Evolutionary conservation across 345 rosid genomes (phyloP).

Genomic region (Gossypium stocksii): DNA sequence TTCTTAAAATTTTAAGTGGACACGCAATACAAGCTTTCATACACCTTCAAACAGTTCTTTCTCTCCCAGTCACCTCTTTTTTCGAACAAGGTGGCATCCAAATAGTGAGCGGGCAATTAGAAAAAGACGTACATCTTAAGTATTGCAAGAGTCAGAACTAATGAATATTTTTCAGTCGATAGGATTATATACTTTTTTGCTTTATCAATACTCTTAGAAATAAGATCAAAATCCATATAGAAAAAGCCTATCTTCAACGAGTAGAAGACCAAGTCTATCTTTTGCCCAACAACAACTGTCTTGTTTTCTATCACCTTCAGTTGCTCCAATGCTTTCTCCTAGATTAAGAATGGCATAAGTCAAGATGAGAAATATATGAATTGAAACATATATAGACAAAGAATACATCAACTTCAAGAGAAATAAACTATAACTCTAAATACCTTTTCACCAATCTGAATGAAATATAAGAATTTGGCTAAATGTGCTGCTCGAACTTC

Average conservation of each 20-base stretch:
- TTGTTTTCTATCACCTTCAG: constrained; percentile 86
- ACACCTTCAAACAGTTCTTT: constrained; percentile 94
- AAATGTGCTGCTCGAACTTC: constrained; percentile 98
- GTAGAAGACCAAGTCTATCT: constrained; percentile 90
- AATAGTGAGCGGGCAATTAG: neutral
- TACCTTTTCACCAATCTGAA: constrained; percentile 88
- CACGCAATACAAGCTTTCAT: constrained; percentile 92
- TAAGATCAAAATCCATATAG: no score
- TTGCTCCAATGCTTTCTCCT: constrained; percentile 96
- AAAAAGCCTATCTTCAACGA: constrained; percentile 79
- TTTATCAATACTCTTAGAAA: constrained; percentile 91
- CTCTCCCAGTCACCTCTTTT: constrained; percentile 99
- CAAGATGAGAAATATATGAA: constrained; percentile 8
- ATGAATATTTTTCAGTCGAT: constrained; percentile 11
- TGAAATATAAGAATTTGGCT: constrained; percentile 81
- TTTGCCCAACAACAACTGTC: constrained; percentile 97
- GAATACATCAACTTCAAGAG: neutral
- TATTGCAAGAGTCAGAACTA: constrained; percentile 4
- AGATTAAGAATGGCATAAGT: constrained; percentile 9
- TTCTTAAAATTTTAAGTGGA: constrained; percentile 78
- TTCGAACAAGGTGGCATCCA: constrained; percentile 73
- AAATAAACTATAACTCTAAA: neutral
- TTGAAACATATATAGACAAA: constrained; percentile 6
- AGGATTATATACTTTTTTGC: constrained; percentile 65
- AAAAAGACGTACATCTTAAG: neutral